Evolutionary conservation across 768 basidiomycete genomes (phyloP), one percentile per base, ranked within the genome.

Genomic region (Pleurotus tuber-regium): DNA sequence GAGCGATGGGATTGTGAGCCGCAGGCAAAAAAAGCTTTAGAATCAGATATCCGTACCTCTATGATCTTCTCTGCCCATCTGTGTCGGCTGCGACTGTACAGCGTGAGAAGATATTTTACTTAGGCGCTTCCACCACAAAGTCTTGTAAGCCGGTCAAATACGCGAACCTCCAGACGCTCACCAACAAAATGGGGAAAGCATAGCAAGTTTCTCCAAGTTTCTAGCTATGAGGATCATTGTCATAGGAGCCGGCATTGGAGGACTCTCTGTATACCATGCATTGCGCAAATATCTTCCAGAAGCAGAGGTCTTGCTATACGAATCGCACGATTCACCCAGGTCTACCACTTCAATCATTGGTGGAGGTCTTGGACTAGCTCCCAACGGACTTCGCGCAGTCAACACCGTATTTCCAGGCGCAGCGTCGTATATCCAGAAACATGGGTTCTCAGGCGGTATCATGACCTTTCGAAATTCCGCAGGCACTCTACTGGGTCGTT

Each of bases 321-420:
- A 73, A 49, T 58, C 69, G 4, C 64, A 69, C 51, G 52, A 62
- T 33, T 64, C 62, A 9, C 62, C 66, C 7, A 43, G 51, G 8
- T 59, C 62, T 10, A 63, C 64, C 2, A 59, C 61, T 5, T 54
- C 60, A 16, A 59, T 57, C 39, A 50, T 71, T 16, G 69, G 72
- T 10, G 71, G 70, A 6, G 71, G 69, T 6, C 61, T 73, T 10
- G 69, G 71, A 0, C 63, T 74, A 14, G 67, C 70, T 21, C 70
- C 73, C 1, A 73, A 74, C 38, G 71, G 71, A 14, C 61, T 70
- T 7, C 66, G 72, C 6, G 67, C 70, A 23, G 63, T 74, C 12
- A 56, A 60, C 4, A 57, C 60, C 2, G 53, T 73, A 18, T 64
- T 64, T 8, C 60, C 61, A 3, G 57, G 54, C 7, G 67, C 70